Conservation (phyloP, 1,284 basidiomycete genomes). For the Leccinum solheimii region DNA sequence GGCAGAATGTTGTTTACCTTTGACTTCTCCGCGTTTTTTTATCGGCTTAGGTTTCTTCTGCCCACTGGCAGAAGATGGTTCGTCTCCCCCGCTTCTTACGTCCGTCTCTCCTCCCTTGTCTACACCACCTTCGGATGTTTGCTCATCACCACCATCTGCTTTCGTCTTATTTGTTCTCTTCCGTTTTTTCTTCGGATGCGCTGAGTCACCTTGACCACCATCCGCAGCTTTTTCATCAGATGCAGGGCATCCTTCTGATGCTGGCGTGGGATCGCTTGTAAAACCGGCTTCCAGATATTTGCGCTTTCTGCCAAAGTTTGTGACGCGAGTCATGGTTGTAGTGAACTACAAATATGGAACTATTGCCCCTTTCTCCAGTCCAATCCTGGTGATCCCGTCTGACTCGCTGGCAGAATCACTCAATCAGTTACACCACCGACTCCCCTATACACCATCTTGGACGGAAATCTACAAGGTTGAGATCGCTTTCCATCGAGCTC, state of each 20-base stretch:
- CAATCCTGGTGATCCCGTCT: not conserved
- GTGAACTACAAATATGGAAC: not conserved
- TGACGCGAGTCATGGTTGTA: constrained; percentile 67
- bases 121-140: not conserved
- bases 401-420: too few relatives aligned
- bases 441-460: too few relatives aligned
- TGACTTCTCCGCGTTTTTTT: constrained; percentile 13
- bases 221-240: constrained; percentile 2
- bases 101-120: not conserved
- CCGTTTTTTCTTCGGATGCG: constrained; percentile 45
- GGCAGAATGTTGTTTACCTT: constrained; percentile 7
- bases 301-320: constrained; percentile 69
- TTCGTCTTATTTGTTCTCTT: constrained; percentile 38
- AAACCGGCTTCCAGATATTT: constrained; percentile 70
- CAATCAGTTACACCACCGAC: too few relatives aligned
- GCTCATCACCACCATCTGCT: constrained; percentile 25
- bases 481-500: not conserved
- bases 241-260: constrained; percentile 5
- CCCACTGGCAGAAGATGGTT: not conserved
- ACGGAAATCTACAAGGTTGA: not conserved
- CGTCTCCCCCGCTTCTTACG: not conserved
- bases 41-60: constrained; percentile 3
- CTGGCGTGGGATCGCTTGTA: constrained; percentile 15
- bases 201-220: constrained; percentile 14
- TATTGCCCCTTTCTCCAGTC: not conserved